Base-by-base conservation (phyloP, 1,139 yeast genomes). In the Pichia sp. region DNA sequence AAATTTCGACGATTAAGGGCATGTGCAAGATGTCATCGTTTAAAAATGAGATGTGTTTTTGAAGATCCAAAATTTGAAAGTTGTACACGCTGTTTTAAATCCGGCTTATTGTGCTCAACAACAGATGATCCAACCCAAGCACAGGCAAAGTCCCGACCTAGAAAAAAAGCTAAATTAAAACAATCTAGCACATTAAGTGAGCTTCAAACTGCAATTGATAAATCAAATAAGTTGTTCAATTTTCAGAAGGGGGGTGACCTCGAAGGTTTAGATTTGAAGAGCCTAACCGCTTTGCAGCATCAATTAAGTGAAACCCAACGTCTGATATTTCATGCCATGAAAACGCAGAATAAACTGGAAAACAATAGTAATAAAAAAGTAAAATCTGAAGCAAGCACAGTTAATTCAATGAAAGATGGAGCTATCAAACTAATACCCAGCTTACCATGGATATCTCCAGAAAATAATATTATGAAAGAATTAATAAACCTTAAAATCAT, bases 1-100 rank as follows among this genome's bases (percentile, higher is more conserved):
- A 59, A 60, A 38, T 61, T 61, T 35, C 48, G 63, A 40, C 46
- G 64, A 49, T 58, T 68, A 26, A 63, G 76, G 44, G 80, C 82
- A 1, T 77, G 83, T 60, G 80, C 80, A 6, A 59, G 82, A 45
- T 77, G 83, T 52, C 74, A 76, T 49, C 57, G 81, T 37, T 63
- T 76, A 30, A 78, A 77, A 54, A 73, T 74, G 69, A 68, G 76
- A 50, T 78, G 83, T 56, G 69, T 70, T 6, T 77, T 71, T 56
- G 75, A 72, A 29, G 70, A 70, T 48, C 80, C 79, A 1, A 54
- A 58, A 10, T 67, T 62, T 48, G 58, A 58, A 31, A 57, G 74
- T 12, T 77, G 82, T 57, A 65, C 65, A 30, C 55, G 80, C 45
- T 77, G 82, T 55, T 65, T 60, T 44, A 62, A 67, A 32, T 66